Base-by-base conservation (phyloP, 805 yeast genomes). In the Ogataea sp. region DNA sequence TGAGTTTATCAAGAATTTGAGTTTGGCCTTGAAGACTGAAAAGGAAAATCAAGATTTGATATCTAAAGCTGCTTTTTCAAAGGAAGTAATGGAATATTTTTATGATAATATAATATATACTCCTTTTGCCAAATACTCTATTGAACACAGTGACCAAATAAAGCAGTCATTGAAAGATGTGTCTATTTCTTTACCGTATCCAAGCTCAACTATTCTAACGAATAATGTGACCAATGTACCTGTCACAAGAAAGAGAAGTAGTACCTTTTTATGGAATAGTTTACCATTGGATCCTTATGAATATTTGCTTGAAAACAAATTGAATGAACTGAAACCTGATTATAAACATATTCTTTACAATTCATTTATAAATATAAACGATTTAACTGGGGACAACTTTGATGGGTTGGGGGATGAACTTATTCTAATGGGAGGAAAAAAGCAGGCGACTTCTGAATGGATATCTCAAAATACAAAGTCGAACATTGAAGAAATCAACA, bases 91-190 rank as follows among this genome's bases (percentile, higher is more conserved):
- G 34, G 73, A 69, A 37, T 83, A 81, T 51, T 73, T 72, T 44
- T 83, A 69, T 50, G 89, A 82, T 48, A 83, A 83, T 53, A 73
- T 81, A 35, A 75, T 80, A 0, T 68, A 68, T 39, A 58, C 75
- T 4, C 82, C 80, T 17, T 80, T 82, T 44, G 62, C 68, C 6
- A 71, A 68, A 28, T 64, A 55, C 5, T 38, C 53, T 16, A 46
- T 42, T 8, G 60, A 56, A 17, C 53, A 51, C 36, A 46, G 56
- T 33, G 49, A 41, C 2, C 34, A 39, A 17, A 43, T 52, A 13
- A 32, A 52, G 11, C 44, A 46, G 6, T 51, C 56, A 3, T 39
- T 58, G 3, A 29, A 37, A 11, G 39, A 46, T 18, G 20, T 32
- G 6, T 18, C 32, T 6, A 27, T 38, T 10, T 26, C 34, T 6